These are phyloP conservation scores for Solanum lycopersicoides DNA, from an alignment of 257 asterid genomes.

Conservation along the genomic window DNA sequence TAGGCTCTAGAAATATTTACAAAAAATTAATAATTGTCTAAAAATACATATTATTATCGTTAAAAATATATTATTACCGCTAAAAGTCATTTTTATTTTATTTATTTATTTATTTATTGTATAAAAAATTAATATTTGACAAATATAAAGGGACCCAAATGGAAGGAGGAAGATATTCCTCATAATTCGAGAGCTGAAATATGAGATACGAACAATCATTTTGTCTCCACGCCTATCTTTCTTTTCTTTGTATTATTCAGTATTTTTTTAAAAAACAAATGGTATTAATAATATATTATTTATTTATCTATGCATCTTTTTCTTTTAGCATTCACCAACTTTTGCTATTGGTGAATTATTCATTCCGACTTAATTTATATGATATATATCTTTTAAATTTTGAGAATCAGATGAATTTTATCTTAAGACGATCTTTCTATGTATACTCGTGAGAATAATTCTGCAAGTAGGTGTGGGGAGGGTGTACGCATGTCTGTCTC, in stretches of 20 bases:
- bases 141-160: neutral
- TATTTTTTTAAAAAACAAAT: too few relatives aligned
- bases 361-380: too few relatives aligned
- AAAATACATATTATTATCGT: too few relatives aligned
- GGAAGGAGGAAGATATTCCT: neutral
- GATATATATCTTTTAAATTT: too few relatives aligned
- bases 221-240: neutral
- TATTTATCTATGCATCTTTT: neutral
- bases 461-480: too few relatives aligned
- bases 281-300: neutral
- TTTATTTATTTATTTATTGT: neutral
- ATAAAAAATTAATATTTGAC: neutral
- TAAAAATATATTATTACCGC: too few relatives aligned
- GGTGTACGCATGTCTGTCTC: accelerated
- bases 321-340: neutral
- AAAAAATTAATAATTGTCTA: too few relatives aligned
- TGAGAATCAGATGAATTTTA: too few relatives aligned
- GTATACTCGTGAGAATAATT: too few relatives aligned
- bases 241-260: neutral
- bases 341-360: too few relatives aligned
- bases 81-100: neutral
- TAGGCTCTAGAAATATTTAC: accelerated
- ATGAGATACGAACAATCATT: neutral
- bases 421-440: too few relatives aligned
- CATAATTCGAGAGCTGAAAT: conserved; percentile 1